Conservation (phyloP, 202 grass and related monocot species). For the Carex arenaria region DNA sequence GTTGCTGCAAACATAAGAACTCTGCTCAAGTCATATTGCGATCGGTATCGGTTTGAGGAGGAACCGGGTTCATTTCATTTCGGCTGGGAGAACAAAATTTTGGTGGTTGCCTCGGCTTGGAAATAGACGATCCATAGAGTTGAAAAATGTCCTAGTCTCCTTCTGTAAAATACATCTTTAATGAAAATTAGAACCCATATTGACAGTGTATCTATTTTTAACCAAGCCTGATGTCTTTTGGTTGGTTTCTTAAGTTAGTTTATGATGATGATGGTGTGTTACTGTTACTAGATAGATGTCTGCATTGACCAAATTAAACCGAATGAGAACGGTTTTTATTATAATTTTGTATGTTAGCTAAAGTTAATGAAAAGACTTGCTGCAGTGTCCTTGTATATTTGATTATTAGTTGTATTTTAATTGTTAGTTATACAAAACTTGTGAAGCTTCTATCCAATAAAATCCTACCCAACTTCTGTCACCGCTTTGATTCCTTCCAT, state of each 20-base stretch:
- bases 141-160: not conserved
- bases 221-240: conserved; percentile 5
- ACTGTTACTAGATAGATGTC: not conserved
- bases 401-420: not conserved
- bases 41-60: conserved; percentile 75
- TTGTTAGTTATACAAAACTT: not conserved
- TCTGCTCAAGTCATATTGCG: conserved; percentile 62
- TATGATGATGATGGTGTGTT: not conserved
- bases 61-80: conserved; percentile 73
- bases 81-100: conserved; percentile 80
- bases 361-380: not conserved
- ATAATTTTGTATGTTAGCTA: not conserved
- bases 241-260: conserved; percentile 11
- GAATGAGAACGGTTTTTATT: not conserved
- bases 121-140: conserved; percentile 33
- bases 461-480: no score
- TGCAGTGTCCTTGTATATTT: not conserved
- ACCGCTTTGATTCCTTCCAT: no score
- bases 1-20: conserved; percentile 51
- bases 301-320: conserved; percentile 1
- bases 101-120: conserved; percentile 86
- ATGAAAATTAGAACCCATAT: conserved; percentile 1
- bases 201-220: conserved; percentile 2
- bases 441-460: not conserved
- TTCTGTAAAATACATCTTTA: conserved; percentile 24